phyloP scores from a whole-genome alignment of 768 basidiomycete species.

The Mycena rebaudengoi region DNA sequence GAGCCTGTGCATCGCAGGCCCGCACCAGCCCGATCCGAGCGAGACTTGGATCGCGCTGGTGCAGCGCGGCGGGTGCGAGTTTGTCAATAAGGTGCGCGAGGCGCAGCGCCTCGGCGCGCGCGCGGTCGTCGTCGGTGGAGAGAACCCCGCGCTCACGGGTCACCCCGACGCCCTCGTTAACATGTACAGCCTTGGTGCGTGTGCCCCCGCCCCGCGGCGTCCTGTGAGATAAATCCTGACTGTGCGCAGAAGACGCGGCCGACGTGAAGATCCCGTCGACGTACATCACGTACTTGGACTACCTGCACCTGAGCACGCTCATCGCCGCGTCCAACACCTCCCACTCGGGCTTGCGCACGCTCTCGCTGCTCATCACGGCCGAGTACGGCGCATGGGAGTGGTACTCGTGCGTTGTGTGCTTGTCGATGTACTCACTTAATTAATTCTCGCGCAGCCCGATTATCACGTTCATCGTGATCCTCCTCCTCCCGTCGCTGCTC shows the following conservation, averaged over 20 bases:
- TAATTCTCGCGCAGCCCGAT: slow-evolving; percentile 64
- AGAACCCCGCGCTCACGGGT: slow-evolving; percentile 68
- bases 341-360: slow-evolving; percentile 77
- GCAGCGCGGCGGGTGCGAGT: slow-evolving; percentile 82
- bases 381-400: slow-evolving; percentile 91
- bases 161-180: slow-evolving; percentile 82
- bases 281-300: slow-evolving; percentile 89
- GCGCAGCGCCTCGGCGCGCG: slow-evolving; percentile 80
- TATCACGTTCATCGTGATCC: slow-evolving; percentile 85
- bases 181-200: slow-evolving; percentile 90
- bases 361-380: slow-evolving; percentile 79
- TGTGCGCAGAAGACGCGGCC: slow-evolving; percentile 87
- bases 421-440: slow-evolving; percentile 13
- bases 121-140: slow-evolving; percentile 93
- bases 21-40: slow-evolving; percentile 61
- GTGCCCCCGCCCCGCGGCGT: background rate
- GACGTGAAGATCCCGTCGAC: slow-evolving; percentile 87
- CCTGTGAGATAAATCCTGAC: too few relatives aligned
- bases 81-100: slow-evolving; percentile 86
- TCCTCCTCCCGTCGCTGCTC: slow-evolving; percentile 89
- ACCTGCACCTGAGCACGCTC: slow-evolving; percentile 70
- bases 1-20: slow-evolving; percentile 64
- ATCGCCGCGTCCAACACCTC: slow-evolving; percentile 81
- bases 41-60: slow-evolving; percentile 93
- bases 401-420: slow-evolving; percentile 74